Evolutionary conservation across 2,329 filamentous ascomycete species (phyloP).

Genomic region (Ophiostoma novo-ulmi): DNA sequence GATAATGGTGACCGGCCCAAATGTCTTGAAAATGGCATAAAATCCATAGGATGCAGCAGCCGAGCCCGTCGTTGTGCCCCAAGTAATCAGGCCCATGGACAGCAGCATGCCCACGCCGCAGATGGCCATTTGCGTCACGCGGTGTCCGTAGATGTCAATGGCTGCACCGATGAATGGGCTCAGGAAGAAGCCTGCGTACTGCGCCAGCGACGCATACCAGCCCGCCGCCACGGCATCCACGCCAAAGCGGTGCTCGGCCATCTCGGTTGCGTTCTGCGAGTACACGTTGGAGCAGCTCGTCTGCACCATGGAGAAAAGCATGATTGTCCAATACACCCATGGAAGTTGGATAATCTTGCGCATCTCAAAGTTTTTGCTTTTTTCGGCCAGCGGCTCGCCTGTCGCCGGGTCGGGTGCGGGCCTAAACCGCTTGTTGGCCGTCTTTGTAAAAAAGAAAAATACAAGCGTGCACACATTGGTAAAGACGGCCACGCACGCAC

Average conservation of each 20-base stretch:
- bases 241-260: slow-evolving; percentile 9
- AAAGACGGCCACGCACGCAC: not conserved
- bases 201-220: slow-evolving; percentile 2
- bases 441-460: slow-evolving; percentile 5
- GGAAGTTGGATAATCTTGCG: slow-evolving; percentile 4
- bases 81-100: slow-evolving; percentile 4
- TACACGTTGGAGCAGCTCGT: slow-evolving; percentile 3
- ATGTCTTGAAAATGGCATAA: not conserved
- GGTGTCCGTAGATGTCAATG: slow-evolving; percentile 1
- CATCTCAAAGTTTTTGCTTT: slow-evolving; percentile 1
- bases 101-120: not conserved
- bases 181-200: slow-evolving; percentile 13
- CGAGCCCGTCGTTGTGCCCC: slow-evolving; percentile 6
- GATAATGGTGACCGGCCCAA: slow-evolving; percentile 1
- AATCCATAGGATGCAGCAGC: not conserved
- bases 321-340: not conserved
- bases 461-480: not conserved
- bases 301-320: slow-evolving; percentile 2
- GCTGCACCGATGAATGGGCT: not conserved
- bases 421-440: not conserved
- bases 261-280: slow-evolving; percentile 5
- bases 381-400: slow-evolving; percentile 11
- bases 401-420: not conserved
- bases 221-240: slow-evolving; percentile 2
- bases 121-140: slow-evolving; percentile 1